Conservation (phyloP, 306 rosid genomes). For the Fragaria nilgerrensis region DNA sequence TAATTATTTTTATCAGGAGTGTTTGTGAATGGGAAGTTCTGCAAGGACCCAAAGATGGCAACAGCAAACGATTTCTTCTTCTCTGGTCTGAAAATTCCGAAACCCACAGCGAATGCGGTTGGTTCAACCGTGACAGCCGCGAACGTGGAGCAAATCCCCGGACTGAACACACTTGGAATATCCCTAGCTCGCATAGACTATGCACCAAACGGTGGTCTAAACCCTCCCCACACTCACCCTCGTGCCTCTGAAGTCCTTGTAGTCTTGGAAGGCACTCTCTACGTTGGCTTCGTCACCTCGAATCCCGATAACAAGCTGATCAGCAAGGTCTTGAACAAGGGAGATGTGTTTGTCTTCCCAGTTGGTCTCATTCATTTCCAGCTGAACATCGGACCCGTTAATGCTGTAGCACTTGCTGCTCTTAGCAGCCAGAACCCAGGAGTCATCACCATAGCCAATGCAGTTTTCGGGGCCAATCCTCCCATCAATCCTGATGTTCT, state of each 20-base stretch:
- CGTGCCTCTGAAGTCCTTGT: conserved; percentile 2
- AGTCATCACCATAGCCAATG: conserved; percentile 9
- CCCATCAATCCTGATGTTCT: conserved; percentile 1
- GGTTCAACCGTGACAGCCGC: background rate
- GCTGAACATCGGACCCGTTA: background rate
- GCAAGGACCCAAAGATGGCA: conserved; percentile 1
- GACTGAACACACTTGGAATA: conserved; percentile 4
- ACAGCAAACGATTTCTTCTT: conserved; percentile 5
- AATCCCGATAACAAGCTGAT: background rate
- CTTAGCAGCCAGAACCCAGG: conserved; percentile 13
- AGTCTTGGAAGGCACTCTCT: conserved; percentile 5
- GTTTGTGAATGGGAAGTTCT: conserved; percentile 10
- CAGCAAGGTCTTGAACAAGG: conserved; percentile 8
- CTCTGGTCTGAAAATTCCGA: background rate
- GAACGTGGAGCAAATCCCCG: conserved; percentile 7
- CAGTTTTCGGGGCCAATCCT: conserved; percentile 5
- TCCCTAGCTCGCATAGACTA: conserved; percentile 7
- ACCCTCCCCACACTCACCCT: conserved; percentile 6
- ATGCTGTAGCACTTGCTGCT: background rate
- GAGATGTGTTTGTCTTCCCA: conserved; percentile 6
- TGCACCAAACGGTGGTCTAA: conserved; percentile 4
- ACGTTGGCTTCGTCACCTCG: conserved; percentile 10
- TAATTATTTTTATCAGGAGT: background rate
- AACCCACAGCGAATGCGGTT: background rate
- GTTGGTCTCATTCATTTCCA: conserved; percentile 11